phyloP scores from a whole-genome alignment of 441 rosid genomes.

The Lepidium campestre region DNA sequence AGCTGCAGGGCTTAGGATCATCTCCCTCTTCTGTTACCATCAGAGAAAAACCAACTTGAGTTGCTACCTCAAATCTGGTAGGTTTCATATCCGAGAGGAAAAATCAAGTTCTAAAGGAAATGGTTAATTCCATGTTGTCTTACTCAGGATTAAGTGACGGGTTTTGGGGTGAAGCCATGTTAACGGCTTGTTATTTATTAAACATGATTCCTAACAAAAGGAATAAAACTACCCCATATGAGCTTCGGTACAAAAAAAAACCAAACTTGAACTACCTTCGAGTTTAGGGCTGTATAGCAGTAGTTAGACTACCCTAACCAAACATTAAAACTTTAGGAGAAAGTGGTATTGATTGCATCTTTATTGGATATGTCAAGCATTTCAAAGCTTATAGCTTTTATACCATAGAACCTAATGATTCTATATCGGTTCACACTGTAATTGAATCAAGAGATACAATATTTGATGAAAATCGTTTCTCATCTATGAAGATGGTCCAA shows the following conservation, averaged over 20 bases:
- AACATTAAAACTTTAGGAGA: background rate
- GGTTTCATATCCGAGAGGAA: background rate
- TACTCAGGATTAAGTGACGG: background rate
- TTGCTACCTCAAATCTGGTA: too few species aligned
- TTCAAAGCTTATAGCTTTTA: slow-evolving; percentile 7
- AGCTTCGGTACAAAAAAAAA: background rate
- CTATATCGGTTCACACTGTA: background rate
- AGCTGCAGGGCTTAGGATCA: too few species aligned
- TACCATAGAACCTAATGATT: slow-evolving; percentile 2
- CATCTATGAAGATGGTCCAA: background rate
- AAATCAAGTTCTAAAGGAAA: background rate
- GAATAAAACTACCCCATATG: background rate
- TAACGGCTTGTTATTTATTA: background rate
- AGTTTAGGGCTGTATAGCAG: background rate
- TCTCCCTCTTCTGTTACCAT: too few species aligned
- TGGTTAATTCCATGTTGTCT: background rate
- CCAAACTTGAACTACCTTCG: slow-evolving; percentile 8
- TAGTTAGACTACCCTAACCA: background rate
- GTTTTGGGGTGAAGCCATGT: background rate
- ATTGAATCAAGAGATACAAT: slow-evolving; percentile 3
- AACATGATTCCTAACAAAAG: background rate
- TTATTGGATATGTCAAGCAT: background rate
- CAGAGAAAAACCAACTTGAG: too few species aligned
- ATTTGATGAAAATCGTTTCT: background rate
- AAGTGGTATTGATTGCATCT: background rate